Base-by-base conservation (phyloP, 2,329 filamentous ascomycete species). In the Meredithiella fracta region DNA sequence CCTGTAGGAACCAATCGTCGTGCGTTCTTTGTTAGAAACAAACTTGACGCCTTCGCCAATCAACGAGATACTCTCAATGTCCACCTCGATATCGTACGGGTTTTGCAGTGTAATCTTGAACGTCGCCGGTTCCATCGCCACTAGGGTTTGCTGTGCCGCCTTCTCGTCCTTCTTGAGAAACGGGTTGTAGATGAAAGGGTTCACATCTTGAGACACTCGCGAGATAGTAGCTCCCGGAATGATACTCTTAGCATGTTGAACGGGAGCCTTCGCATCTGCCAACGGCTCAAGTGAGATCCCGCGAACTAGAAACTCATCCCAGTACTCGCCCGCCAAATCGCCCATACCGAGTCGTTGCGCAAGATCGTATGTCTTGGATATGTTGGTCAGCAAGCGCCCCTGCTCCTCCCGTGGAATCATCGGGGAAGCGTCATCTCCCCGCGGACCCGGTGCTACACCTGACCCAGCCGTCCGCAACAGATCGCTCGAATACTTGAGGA, bases 131-230 rank as follows among this genome's bases (percentile, higher is more conserved):
- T 97, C 90, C 15, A 82, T 83, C 3, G 86, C 82, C 20, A 97
- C 86, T 29, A 96, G 72, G 1, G 88, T 77, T 57, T 76, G 76
- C 58, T 89, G 81, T 11, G 77, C 72, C 1, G 74, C 72, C 23
- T 76, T 75, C 53, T 83, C 75, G 44, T 79, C 76, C 0, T 75
- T 69, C 67, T 89, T 88, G 20, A 89, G 70, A 64, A 96, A 97
- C 0, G 92, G 88, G 64, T 96, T 96, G 65, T 97, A 94, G 57
- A 98, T 86, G 62, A 98, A 95, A 0, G 92, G 92, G 59, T 92
- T 88, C 3, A 80, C 74, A 58, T 80, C 77, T 61, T 80, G 77
- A 2, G 77, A 80, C 14, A 74, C 71, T 49, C 76, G 70, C 29
- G 70, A 71, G 1, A 72, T 70, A 0, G 70, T 69, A 2, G 71